A percentile compares a stretch with the other conserved stretches of the same genome.
These are phyloP conservation scores for Magnaporthiopsis rhizophila DNA, from an alignment of 2,329 filamentous ascomycete genomes.

Conservation along the genomic window DNA sequence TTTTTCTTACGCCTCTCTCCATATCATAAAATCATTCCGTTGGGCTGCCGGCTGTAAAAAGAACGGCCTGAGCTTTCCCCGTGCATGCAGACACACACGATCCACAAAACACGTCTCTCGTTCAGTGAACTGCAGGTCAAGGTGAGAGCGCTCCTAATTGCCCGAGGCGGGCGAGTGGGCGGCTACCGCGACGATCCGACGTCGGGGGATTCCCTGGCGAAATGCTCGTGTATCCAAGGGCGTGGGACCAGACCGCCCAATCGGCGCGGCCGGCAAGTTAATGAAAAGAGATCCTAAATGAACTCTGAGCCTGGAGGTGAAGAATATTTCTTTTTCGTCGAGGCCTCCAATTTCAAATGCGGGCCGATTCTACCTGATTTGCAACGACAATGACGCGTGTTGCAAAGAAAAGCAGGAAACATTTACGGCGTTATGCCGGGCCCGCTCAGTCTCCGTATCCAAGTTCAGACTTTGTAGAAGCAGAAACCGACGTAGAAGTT, in stretches of 20 bases:
- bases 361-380: not conserved
- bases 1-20: not conserved
- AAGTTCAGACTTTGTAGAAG: constrained; percentile 80
- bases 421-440: not conserved
- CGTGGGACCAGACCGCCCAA: not conserved
- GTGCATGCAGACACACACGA: too few relatives aligned
- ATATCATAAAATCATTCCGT: too few relatives aligned
- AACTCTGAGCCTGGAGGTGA: not conserved
- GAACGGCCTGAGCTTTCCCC: not conserved
- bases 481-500: constrained; percentile 91
- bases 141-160: not conserved
- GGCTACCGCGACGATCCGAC: not conserved
- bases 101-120: not conserved
- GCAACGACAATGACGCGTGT: not conserved
- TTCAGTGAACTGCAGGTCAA: not conserved
- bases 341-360: not conserved
- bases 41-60: not conserved
- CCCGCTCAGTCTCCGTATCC: not conserved
- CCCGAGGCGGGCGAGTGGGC: not conserved
- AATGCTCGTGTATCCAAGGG: not conserved
- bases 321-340: not conserved
- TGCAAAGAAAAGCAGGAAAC: not conserved
- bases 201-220: not conserved
- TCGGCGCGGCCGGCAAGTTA: not conserved
- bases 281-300: not conserved